Evolutionary conservation across 2,329 filamentous ascomycete species (phyloP).

Genomic region (Cadophora sp.): DNA sequence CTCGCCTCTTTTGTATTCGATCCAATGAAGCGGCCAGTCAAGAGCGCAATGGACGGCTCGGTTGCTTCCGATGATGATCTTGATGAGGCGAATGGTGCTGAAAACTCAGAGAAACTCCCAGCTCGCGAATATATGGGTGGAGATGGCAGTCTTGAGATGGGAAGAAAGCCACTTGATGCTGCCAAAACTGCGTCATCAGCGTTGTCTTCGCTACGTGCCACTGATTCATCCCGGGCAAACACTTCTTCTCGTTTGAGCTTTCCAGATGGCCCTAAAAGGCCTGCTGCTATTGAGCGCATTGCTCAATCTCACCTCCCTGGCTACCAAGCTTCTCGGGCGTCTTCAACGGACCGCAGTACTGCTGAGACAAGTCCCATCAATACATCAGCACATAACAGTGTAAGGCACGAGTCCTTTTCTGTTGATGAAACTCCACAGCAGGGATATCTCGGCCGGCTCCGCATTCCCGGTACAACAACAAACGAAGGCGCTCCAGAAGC

Average conservation of each 20-base stretch:
- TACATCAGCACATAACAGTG: slow-evolving; percentile 63
- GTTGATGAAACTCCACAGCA: slow-evolving; percentile 48
- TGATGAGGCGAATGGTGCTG: slow-evolving; percentile 18
- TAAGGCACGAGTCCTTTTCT: slow-evolving; percentile 63
- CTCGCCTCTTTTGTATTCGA: slow-evolving; percentile 34
- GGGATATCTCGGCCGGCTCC: slow-evolving; percentile 54
- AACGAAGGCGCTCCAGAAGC: slow-evolving; percentile 64
- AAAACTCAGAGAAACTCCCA: not conserved
- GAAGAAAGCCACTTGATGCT: slow-evolving; percentile 42
- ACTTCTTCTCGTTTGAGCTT: slow-evolving; percentile 41
- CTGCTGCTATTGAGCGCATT: slow-evolving; percentile 47
- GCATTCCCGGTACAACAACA: slow-evolving; percentile 63
- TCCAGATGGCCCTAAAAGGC: slow-evolving; percentile 45
- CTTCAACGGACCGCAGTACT: slow-evolving; percentile 63
- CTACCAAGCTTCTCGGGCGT: slow-evolving; percentile 59
- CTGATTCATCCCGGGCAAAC: slow-evolving; percentile 44
- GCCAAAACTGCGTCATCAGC: slow-evolving; percentile 42
- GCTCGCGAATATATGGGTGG: slow-evolving; percentile 30
- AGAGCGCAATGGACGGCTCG: slow-evolving; percentile 34
- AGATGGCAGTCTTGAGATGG: slow-evolving; percentile 39
- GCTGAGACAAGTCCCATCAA: slow-evolving; percentile 63
- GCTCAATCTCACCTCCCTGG: slow-evolving; percentile 54
- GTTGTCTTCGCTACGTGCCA: slow-evolving; percentile 41
- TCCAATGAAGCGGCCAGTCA: slow-evolving; percentile 21
- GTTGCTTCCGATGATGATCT: slow-evolving; percentile 34